Base-by-base conservation (phyloP, 306 rosid species). In the Dalbergia cultrata region DNA sequence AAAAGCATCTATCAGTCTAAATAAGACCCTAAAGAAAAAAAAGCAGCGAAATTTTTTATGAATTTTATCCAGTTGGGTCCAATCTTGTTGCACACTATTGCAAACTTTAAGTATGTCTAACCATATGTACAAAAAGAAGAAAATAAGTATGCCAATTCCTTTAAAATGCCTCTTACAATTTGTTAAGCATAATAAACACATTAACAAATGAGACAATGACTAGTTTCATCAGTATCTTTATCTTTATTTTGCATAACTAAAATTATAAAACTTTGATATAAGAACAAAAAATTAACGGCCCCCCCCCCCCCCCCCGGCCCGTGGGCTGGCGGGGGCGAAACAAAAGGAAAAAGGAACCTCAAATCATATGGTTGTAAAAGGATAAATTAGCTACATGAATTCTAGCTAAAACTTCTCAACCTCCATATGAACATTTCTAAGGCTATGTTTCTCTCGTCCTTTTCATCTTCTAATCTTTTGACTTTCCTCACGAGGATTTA, bases 1-100 rank as follows among this genome's bases (percentile, higher is more conserved):
- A 79, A 45, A 73, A 70, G 26, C 59, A 85, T 31, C 19, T n/a
- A 70, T 69, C 39, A 85, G 76, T 69, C 18, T 53, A 60, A 16
- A 19, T 41, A 43, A 22, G 71, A 45, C 34, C 63, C 53, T 17
- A 58, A 65, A 34, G 50, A 19, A 65, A 82, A 57, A 11, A 65
- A 18, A 14, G 59, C n/a, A 63, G 60, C 21, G 13, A 61, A 45
- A 39, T 61, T 11, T 35, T 53, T 43, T 41, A 76, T 61, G 45
- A 71, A 52, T 65, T 56, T n/a, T 47, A 44, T 76, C 52, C 19
- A 50, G 33, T 79, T 50, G 52, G 77, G 62, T 57, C 33, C 18
- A 26, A 58, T 65, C 19, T 14, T 47, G 16, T 35, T 26, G 52
- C 57, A 43, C 31, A 13, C 9, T 33, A 47, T n/a, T 56, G 17